phyloP scores from a whole-genome alignment of 148 eudicot genomes.

The Rhododendron vialii region DNA sequence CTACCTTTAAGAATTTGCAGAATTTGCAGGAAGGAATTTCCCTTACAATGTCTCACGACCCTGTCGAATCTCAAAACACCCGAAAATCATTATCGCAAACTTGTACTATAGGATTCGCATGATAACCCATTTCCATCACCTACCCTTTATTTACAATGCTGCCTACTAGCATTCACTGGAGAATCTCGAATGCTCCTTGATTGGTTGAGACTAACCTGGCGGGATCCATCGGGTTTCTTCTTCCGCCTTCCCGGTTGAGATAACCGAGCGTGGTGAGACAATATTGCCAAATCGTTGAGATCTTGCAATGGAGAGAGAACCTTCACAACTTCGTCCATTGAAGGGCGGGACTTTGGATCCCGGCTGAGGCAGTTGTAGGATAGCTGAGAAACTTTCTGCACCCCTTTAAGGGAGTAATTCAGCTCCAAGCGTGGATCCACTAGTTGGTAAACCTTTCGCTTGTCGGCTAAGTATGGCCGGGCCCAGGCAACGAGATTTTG shows the following conservation, averaged over 20 bases:
- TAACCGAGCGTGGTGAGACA: constrained; percentile 56
- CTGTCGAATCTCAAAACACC: constrained; percentile 6
- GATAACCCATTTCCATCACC: not conserved
- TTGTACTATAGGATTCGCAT: not conserved
- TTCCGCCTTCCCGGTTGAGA: constrained; percentile 72
- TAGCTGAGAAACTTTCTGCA: constrained; percentile 68
- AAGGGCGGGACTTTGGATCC: constrained; percentile 81
- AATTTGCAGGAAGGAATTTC: not conserved
- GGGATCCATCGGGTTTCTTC: constrained; percentile 53
- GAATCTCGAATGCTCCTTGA: constrained; percentile 48
- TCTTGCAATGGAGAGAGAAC: constrained; percentile 64
- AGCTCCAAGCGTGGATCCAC: constrained; percentile 91
- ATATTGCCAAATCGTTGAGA: constrained; percentile 72
- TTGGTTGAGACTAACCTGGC: constrained; percentile 38
- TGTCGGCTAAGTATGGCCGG: constrained; percentile 69
- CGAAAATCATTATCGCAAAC: not conserved
- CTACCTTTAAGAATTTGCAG: not conserved
- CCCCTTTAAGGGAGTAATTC: constrained; percentile 86
- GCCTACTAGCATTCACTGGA: constrained; percentile 47
- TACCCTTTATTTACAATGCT: constrained; percentile 34
- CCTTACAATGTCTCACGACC: constrained; percentile 1
- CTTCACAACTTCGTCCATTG: constrained; percentile 87
- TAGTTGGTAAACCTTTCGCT: constrained; percentile 65
- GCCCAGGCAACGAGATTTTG: constrained; percentile 95
- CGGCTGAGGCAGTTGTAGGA: constrained; percentile 67